Percentiles rank a stretch among this genome's conserved stretches.
phyloP scores from a whole-genome alignment of 257 asterid species.

The Scutellaria barbata region DNA sequence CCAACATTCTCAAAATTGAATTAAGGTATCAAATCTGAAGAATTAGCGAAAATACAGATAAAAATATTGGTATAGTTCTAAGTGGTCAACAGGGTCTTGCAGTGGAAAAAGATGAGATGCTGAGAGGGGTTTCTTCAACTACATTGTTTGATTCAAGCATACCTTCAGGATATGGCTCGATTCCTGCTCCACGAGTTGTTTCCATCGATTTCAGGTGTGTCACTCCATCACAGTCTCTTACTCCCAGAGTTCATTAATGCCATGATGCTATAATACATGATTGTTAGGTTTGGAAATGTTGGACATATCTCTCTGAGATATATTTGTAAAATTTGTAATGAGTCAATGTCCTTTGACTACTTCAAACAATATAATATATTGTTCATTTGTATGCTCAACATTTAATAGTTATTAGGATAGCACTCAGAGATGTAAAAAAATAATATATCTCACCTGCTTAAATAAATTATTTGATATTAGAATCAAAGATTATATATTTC shows the following conservation, averaged over 20 bases:
- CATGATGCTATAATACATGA: not conserved
- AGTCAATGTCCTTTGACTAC: not conserved
- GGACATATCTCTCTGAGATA: not conserved
- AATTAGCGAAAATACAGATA: conserved; percentile 1
- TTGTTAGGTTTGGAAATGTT: conserved; percentile 27
- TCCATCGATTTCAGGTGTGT: conserved; percentile 73
- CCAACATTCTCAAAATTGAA: conserved; percentile 24
- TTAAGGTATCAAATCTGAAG: not conserved
- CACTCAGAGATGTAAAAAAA: not conserved
- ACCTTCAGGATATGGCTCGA: conserved; percentile 67
- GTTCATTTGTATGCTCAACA: conserved; percentile 14
- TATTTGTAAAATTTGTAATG: not conserved
- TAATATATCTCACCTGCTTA: conserved; percentile 4
- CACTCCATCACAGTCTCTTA: conserved; percentile 20
- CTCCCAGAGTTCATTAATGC: not conserved
- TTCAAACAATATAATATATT: conserved; percentile 1
- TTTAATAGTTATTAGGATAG: conserved; percentile 3
- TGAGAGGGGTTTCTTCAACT: conserved; percentile 60
- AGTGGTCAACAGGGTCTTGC: conserved; percentile 83
- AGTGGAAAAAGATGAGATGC: conserved; percentile 73
- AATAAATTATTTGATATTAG: conserved; percentile 10
- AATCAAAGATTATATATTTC: not conserved
- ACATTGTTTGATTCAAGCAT: conserved; percentile 53
- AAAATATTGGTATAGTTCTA: conserved; percentile 37
- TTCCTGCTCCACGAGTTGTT: conserved; percentile 64